These are phyloP conservation scores for Chlorella sp. DNA, from an alignment of 139 green algal species.

Conservation along the genomic window DNA sequence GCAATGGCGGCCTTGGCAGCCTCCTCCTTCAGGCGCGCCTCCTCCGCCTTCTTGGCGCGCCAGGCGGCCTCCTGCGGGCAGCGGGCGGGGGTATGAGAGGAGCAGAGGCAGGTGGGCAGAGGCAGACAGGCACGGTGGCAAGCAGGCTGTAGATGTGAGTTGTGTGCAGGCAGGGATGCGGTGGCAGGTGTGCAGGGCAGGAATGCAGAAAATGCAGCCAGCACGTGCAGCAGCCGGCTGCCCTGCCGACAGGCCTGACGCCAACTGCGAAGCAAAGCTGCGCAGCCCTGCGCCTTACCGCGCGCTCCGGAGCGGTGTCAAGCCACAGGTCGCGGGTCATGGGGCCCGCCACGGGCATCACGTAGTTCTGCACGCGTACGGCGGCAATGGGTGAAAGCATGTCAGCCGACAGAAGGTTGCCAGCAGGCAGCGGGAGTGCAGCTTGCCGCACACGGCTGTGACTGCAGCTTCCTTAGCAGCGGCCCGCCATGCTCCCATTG, in stretches of 20 bases:
- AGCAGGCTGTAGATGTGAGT: too few species aligned
- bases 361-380: slow-evolving; percentile 61
- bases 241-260: too few species aligned
- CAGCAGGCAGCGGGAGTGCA: background rate
- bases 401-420: background rate
- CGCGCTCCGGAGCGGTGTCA: slow-evolving; percentile 42
- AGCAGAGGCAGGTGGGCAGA: background rate
- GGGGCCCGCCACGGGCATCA: slow-evolving; percentile 46
- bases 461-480: background rate
- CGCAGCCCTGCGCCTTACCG: slow-evolving; percentile 19
- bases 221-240: background rate
- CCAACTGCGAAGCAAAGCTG: too few species aligned
- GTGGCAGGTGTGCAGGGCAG: too few species aligned
- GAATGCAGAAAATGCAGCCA: background rate
- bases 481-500: too few species aligned
- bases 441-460: background rate
- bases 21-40: slow-evolving; percentile 19
- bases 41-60: slow-evolving; percentile 15
- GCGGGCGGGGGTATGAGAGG: background rate
- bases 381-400: background rate
- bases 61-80: slow-evolving; percentile 34
- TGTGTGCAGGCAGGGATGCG: too few species aligned
- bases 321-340: slow-evolving; percentile 67
- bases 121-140: too few species aligned
- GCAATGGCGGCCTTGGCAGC: slow-evolving; percentile 25